Base-by-base conservation (phyloP, 345 rosid genomes). In the Luvunga scandens region DNA sequence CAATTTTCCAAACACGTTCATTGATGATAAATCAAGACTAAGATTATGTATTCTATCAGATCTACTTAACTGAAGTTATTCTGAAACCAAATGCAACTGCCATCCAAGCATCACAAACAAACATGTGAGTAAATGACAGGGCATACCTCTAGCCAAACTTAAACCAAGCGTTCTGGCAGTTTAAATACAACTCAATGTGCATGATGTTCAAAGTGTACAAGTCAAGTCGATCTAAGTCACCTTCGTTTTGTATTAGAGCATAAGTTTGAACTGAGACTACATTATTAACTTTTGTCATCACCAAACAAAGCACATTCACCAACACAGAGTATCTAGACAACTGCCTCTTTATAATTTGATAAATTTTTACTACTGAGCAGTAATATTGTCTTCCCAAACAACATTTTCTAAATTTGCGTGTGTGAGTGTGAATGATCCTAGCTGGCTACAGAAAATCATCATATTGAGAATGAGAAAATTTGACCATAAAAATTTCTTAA, bases 31-130 rank as follows among this genome's bases (percentile, higher is more conserved):
- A 55, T 61, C 42, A 38, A 60, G 57, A 59, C 7, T 39, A 61
- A 39, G 2, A 27, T 10, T 39, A 18, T 18, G 10, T 38, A 39
- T 62, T 48, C 34, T 9, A 13, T 59, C 53, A 38, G 50, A 36
- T 13, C 22, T 1, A 73, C 18, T 6, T 24, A 57, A 24, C 21
- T 59, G 14, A 25, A 72, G 22, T 7, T 34, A 59, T 12, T 34
- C 9, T 36, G 60, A 55, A 56, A n/a, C 30, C 30, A 72, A 34
- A 36, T 57, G 55, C 18, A 34, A 73, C 36, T 59, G 5, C 34
- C 24, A 42, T 73, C 57, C 59, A 28, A 7, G n/a, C n/a, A 39
- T 73, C 77, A 73, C 57, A 73, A 27, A 61, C 36, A n/a, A 13
- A 36, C 24, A 50, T 16, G 56, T 25, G 0, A 38, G 21, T 38